phyloP scores from a whole-genome alignment of 805 yeast genomes.

The Candida montana region DNA sequence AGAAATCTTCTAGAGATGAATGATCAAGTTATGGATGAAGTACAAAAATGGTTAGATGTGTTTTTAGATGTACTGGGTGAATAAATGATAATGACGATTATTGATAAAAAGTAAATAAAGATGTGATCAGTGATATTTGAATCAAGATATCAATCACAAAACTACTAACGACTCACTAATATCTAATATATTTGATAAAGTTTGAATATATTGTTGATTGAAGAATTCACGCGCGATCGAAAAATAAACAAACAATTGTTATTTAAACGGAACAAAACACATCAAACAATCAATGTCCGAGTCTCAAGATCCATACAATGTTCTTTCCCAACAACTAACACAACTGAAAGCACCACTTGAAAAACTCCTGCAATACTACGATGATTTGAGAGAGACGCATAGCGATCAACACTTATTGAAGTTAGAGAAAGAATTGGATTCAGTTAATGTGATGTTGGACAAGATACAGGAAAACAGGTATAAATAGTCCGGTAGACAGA shows the following conservation, averaged over 20 bases:
- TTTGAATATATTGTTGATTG: too few species aligned
- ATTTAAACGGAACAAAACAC: background rate
- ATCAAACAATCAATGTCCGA: background rate
- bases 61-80: conserved; percentile 16
- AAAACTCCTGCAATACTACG: conserved; percentile 9
- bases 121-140: too few species aligned
- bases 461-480: background rate
- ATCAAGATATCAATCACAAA: too few species aligned
- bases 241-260: background rate
- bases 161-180: too few species aligned
- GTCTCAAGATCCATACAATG: conserved; percentile 9
- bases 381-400: conserved; percentile 4
- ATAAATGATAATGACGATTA: background rate
- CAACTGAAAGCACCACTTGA: conserved; percentile 9
- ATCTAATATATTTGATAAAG: too few species aligned
- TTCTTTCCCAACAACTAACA: conserved; percentile 9
- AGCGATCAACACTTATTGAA: conserved; percentile 2
- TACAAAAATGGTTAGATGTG: conserved; percentile 17
- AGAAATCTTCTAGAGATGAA: conserved; percentile 9
- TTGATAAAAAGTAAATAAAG: too few species aligned
- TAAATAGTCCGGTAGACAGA: too few species aligned
- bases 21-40: conserved; percentile 9
- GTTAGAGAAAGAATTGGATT: conserved; percentile 1
- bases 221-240: too few species aligned
- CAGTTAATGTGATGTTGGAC: background rate